Conservation (phyloP, 2,329 filamentous ascomycete genomes). For the Coniochaeta pulveracea region DNA sequence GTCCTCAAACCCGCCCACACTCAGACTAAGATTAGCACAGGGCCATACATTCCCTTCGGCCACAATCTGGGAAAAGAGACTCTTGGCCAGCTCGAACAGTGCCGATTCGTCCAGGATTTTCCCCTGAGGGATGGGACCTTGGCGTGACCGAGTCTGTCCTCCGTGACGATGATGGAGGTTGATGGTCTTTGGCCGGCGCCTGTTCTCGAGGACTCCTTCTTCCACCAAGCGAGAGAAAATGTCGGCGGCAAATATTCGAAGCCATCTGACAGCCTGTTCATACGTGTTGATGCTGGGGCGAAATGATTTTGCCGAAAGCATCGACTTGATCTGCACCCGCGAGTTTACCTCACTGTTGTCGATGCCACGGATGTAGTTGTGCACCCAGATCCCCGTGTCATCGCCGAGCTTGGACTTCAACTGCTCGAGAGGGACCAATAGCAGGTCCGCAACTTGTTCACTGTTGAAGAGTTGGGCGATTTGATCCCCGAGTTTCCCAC, state of each 20-base stretch:
- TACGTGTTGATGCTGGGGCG: constrained; percentile 67
- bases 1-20: constrained; percentile 87
- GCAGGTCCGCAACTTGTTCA: constrained; percentile 65
- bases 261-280: constrained; percentile 74
- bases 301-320: constrained; percentile 95
- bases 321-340: constrained; percentile 88
- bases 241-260: constrained; percentile 83
- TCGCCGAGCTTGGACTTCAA: constrained; percentile 70
- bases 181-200: constrained; percentile 73
- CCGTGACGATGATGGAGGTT: constrained; percentile 73
- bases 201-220: constrained; percentile 81
- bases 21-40: constrained; percentile 79
- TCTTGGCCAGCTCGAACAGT: constrained; percentile 66
- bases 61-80: constrained; percentile 65
- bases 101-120: constrained; percentile 59
- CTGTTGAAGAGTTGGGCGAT: constrained; percentile 72
- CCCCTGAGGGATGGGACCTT: constrained; percentile 65
- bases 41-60: constrained; percentile 77
- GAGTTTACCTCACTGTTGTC: constrained; percentile 84
- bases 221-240: constrained; percentile 84
- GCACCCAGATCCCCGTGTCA: constrained; percentile 77
- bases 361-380: constrained; percentile 73
- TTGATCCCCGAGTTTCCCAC: constrained; percentile 86
- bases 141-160: constrained; percentile 62
- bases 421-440: constrained; percentile 61